Evolutionary conservation across 2,329 filamentous ascomycete genomes (phyloP).

Genomic region (Fusarium musae): DNA sequence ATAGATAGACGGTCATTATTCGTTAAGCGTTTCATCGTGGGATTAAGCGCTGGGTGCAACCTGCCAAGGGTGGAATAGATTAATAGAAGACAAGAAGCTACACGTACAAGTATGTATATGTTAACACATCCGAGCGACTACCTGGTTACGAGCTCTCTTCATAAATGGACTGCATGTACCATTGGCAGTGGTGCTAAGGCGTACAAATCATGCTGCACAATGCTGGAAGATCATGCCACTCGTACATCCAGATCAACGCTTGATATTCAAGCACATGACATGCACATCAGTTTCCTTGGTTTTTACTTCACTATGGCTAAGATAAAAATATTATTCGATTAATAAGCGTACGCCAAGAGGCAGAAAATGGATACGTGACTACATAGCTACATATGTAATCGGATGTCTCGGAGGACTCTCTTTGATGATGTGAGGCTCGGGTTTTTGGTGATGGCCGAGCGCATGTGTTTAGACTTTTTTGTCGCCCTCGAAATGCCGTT

Average conservation of each 20-base stretch:
- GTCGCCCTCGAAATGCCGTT: background rate
- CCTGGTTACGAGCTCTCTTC: background rate
- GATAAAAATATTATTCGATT: background rate
- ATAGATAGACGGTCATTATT: background rate
- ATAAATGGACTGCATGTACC: background rate
- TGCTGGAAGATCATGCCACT: background rate
- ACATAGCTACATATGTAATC: background rate
- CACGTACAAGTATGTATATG: background rate
- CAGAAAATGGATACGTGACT: background rate
- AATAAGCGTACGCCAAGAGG: background rate
- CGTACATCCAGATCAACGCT: background rate
- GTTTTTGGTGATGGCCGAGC: constrained; percentile 11
- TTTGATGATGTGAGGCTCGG: constrained; percentile 1
- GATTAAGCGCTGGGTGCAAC: background rate
- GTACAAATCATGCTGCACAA: background rate
- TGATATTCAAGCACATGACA: background rate
- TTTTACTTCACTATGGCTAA: background rate
- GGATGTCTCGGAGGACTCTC: constrained; percentile 13
- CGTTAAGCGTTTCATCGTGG: background rate
- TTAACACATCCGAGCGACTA: too few relatives aligned
- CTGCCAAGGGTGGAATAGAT: background rate
- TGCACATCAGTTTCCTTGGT: background rate
- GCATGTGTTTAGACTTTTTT: background rate
- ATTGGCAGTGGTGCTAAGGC: background rate
- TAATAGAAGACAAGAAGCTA: background rate